Evolutionary conservation across 805 yeast species (phyloP).

Genomic region (Suhomyces sp.): DNA sequence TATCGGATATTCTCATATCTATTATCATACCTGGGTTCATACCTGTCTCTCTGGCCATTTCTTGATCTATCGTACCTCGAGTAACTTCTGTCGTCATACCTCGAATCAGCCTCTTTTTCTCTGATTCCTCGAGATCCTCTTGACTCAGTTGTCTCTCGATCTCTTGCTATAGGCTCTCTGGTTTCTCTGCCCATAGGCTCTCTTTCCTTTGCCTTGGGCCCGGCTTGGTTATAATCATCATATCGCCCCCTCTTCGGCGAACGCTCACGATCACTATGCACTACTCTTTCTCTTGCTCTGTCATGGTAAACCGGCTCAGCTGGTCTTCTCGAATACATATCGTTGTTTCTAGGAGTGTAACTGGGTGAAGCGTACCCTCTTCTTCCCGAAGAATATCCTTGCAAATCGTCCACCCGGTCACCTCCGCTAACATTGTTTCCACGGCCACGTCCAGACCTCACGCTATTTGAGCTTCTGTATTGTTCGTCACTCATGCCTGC

Average conservation of each 20-base stretch:
- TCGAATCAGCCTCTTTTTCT: neutral
- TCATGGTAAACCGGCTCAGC: slow-evolving; percentile 3
- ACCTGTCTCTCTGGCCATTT: neutral
- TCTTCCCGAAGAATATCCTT: slow-evolving; percentile 6
- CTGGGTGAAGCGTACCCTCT: neutral
- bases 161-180: too few relatives aligned
- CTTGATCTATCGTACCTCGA: neutral
- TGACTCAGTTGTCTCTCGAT: neutral
- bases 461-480: neutral
- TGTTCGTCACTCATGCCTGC: neutral
- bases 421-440: neutral
- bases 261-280: neutral
- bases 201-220: neutral
- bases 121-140: neutral
- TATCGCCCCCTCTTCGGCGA: neutral
- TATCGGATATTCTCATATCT: neutral
- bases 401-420: neutral
- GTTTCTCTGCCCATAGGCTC: too few relatives aligned
- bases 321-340: slow-evolving; percentile 1
- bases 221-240: neutral
- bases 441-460: neutral
- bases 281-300: slow-evolving; percentile 7
- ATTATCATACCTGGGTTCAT: neutral
- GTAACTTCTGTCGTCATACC: neutral
- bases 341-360: neutral